Evolutionary conservation across 768 basidiomycete species (phyloP).

Genomic region (Fomitopsis serialis): DNA sequence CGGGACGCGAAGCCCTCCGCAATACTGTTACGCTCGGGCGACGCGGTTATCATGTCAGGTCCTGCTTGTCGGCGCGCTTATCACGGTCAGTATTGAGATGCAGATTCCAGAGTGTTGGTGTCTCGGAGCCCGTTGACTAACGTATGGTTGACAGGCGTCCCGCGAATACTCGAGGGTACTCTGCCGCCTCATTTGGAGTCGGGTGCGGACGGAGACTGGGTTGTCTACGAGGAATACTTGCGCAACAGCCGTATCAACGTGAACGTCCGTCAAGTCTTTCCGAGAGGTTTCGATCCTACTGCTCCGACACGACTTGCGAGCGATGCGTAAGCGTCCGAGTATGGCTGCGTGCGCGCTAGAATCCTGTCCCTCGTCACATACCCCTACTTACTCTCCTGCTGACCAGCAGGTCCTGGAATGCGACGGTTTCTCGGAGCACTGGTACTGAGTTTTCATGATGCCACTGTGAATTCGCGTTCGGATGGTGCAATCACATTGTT

Average conservation of each 20-base stretch:
- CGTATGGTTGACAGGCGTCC: slow-evolving; percentile 52
- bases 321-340: background rate
- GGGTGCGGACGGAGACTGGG: slow-evolving; percentile 39
- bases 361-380: no score
- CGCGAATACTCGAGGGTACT: slow-evolving; percentile 79
- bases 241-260: slow-evolving; percentile 76
- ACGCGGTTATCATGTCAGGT: slow-evolving; percentile 91
- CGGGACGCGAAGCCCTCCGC: slow-evolving; percentile 73
- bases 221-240: slow-evolving; percentile 59
- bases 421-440: no score
- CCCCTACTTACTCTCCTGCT: no score
- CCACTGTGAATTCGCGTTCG: no score
- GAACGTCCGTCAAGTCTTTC: slow-evolving; percentile 88
- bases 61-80: slow-evolving; percentile 80
- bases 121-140: background rate
- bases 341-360: no score
- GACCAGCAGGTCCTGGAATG: no score
- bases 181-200: slow-evolving; percentile 55
- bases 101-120: background rate
- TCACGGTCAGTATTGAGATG: slow-evolving; percentile 52
- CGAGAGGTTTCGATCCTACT: slow-evolving; percentile 52
- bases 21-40: slow-evolving; percentile 86
- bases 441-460: no score
- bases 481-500: no score
- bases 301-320: background rate